phyloP scores from a whole-genome alignment of 495 filamentous ascomycete genomes.

The Hypomontagnella monticulosa region DNA sequence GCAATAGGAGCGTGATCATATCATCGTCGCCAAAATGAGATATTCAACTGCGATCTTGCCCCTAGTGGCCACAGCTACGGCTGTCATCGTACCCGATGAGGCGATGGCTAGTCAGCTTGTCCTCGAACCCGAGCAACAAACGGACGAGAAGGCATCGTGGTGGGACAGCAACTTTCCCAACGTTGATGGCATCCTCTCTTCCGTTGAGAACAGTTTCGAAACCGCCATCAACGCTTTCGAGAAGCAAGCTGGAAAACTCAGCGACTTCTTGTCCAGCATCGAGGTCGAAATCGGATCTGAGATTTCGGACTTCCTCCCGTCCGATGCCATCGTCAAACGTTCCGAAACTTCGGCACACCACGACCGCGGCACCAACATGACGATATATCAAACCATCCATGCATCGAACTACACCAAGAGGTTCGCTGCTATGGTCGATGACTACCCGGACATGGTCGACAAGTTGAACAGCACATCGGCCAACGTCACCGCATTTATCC shows the following conservation, averaged over 20 bases:
- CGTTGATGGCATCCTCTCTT: conserved; percentile 46
- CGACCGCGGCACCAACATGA: conserved; percentile 62
- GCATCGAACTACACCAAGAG: conserved; percentile 77
- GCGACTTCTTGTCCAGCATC: conserved; percentile 19
- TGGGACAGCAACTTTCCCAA: conserved; percentile 11
- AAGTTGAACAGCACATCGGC: conserved; percentile 72
- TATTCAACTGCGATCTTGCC: conserved; percentile 58
- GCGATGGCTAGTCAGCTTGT: conserved; percentile 50
- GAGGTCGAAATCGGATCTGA: conserved; percentile 15
- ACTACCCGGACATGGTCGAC: conserved; percentile 73
- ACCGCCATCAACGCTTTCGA: conserved; percentile 49
- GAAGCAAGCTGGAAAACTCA: conserved; percentile 38
- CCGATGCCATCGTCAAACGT: conserved; percentile 27
- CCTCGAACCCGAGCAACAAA: conserved; percentile 31
- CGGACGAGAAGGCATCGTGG: conserved; percentile 36
- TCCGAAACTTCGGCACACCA: conserved; percentile 30
- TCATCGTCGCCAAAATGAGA: conserved; percentile 45
- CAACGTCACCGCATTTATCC: conserved; percentile 84
- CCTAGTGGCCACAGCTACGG: conserved; percentile 61
- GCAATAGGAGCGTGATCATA: background rate
- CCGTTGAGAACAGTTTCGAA: conserved; percentile 52
- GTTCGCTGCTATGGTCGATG: conserved; percentile 75
- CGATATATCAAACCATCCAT: conserved; percentile 80
- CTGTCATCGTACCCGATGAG: conserved; percentile 69
- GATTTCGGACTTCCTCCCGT: conserved; percentile 31